phyloP scores from a whole-genome alignment of 352 stramenopile species.

The Thalassiosira livingstoniorum region DNA sequence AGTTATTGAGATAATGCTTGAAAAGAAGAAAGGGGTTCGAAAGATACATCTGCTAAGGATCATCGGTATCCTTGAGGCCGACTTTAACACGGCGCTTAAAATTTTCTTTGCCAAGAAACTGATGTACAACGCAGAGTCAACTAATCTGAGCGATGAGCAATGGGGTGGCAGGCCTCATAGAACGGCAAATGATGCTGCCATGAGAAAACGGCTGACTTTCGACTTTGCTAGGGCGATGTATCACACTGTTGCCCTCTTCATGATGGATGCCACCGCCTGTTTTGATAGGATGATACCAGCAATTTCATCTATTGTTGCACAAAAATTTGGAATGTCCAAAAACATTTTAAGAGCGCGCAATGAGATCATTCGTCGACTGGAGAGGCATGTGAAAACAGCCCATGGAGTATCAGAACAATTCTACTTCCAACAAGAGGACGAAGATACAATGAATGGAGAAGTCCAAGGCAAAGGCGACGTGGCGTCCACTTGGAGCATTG shows the following conservation, averaged over 20 bases:
- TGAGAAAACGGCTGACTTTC: background rate
- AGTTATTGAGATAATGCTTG: constrained; percentile 3
- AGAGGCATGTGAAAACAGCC: background rate
- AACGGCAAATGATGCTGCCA: background rate
- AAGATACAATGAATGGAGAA: background rate
- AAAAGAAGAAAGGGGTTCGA: background rate
- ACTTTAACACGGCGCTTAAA: constrained; percentile 1
- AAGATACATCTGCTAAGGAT: background rate
- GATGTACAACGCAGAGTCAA: background rate
- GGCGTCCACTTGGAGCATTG: no score
- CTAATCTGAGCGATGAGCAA: background rate
- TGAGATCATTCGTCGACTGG: background rate
- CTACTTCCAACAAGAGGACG: background rate
- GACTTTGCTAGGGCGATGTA: background rate
- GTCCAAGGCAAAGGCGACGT: background rate
- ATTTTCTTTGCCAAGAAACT: background rate
- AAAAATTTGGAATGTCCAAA: constrained; percentile 3
- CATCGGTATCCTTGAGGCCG: background rate
- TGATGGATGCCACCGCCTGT: background rate
- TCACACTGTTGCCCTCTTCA: background rate
- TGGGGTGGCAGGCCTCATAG: background rate
- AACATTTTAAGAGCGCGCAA: background rate
- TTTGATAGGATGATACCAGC: background rate
- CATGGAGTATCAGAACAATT: background rate
- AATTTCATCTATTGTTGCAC: background rate